Evolutionary conservation across 768 basidiomycete genomes (phyloP), one percentile per base, ranked within the genome.

Genomic region (Antrodiella citrinella): DNA sequence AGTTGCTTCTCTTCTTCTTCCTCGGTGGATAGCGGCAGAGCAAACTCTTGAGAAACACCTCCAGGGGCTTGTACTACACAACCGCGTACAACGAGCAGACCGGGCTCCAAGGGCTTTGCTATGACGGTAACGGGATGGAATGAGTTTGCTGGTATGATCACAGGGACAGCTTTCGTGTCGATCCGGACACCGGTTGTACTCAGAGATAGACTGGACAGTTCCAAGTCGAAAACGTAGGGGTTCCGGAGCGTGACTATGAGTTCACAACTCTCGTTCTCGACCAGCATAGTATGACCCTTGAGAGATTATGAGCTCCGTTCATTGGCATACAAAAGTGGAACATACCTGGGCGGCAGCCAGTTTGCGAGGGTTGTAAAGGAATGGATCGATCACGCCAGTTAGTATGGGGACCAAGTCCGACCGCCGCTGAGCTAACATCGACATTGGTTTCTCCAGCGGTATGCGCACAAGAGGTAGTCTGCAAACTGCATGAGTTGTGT

Each of bases 151-250:
- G 91, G 87, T 26, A 97, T 72, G 15, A 78, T 64, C 18, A 88
- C 72, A 4, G 80, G 70, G 20, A 82, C 69, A 2, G 82, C 73
- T 48, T 78, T 76, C 7, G 84, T 78, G 48, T 84, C 77, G 56
- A 94, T 88, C 18, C 73, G 61, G 15, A 84, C 82, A 1, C 96
- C 95, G 4, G 86, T 81, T 4, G 92, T 91, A 56, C 93, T 97
- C 13, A 97, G 68, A 3, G 80, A 78, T 30, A 98, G 63, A 57
- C 81, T 82, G 51, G 90, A 82, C 15, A 98, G 67, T 54, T 97
- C 92, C 11, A 99, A 72, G 53, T 94, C 91, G 65, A 98, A 95
- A 3, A 90, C 78, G 65, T 85, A 95, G 1, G 92, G 91, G 65
- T 99, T 99, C 50, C 82, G 80, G n/a, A 99, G 67, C 19, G 85